Conservation (phyloP, 352 stramenopile species). For the Globisporangium apiculatum region DNA sequence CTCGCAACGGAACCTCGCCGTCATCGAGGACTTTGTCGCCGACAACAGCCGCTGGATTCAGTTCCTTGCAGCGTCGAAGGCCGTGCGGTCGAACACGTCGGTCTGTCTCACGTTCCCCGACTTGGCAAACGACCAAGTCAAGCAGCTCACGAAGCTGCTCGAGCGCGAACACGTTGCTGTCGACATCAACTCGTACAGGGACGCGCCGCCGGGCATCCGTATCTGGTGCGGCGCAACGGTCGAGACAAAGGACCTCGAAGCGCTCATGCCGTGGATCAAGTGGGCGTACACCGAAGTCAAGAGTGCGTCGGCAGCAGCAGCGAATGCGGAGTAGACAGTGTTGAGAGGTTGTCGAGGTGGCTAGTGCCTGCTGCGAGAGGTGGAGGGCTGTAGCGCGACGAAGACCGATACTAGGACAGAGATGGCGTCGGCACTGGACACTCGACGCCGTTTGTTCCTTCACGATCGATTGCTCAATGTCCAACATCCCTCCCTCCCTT, state of each 20-base stretch:
- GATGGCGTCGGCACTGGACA: too few relatives aligned
- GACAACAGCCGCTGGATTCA: constrained; percentile 94
- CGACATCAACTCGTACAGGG: constrained; percentile 98
- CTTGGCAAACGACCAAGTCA: constrained; percentile 91
- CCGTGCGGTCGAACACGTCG: constrained; percentile 94
- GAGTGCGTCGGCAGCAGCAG: constrained; percentile 16
- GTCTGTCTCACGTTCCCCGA: constrained; percentile 96
- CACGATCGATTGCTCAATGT: too few relatives aligned
- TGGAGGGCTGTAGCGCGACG: too few relatives aligned
- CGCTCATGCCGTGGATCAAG: constrained; percentile 97
- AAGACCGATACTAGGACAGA: too few relatives aligned
- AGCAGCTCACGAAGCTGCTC: constrained; percentile 94
- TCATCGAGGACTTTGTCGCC: constrained; percentile 96
- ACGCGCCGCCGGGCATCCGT: constrained; percentile 95
- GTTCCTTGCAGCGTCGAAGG: constrained; percentile 94
- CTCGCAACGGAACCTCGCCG: constrained; percentile 92
- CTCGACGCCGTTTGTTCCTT: too few relatives aligned
- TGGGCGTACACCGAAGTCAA: constrained; percentile 95
- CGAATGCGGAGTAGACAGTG: constrained; percentile 17
- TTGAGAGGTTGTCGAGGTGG: neutral
- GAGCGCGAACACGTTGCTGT: constrained; percentile 95
- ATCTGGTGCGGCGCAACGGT: constrained; percentile 99
- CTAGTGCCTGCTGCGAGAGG: too few relatives aligned
- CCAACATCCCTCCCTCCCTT: too few relatives aligned
- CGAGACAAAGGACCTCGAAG: constrained; percentile 96